Base-by-base conservation (phyloP, 2,329 filamentous ascomycete species). In the Penicillium corylophilum region DNA sequence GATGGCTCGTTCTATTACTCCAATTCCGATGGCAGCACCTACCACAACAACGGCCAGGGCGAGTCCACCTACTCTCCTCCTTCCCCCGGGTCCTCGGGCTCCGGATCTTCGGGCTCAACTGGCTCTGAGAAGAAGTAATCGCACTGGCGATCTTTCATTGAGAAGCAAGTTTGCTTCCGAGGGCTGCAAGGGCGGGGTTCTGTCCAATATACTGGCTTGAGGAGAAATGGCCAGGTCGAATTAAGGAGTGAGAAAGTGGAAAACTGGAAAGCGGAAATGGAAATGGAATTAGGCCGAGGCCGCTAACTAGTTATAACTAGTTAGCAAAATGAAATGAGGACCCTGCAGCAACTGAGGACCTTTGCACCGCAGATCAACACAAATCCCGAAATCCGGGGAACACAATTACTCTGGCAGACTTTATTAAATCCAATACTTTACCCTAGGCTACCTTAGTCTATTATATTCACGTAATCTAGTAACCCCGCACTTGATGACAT, bases 1-100 rank as follows among this genome's bases (percentile, higher is more conserved):
- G 18, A 56, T 48, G 54, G 47, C 22, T 56, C 51, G 5, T 58
- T 56, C 46, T 51, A 56, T 40, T 58, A 58, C 29, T 53, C 53
- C 15, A 58, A 56, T 50, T 13, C 53, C 1, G 29, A 58, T 22
- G 53, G 50, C 5, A 54, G 48, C 33, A 58, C 13, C 10, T 51
- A 56, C 45, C 49, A 55, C 50, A 56, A 51, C 48, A 36, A 31
- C 23, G 46, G 50, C 23, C 36, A 53, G 4, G 53, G 55, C 1
- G 2, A 35, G 13, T 10, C 46, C n/a, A 16, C 7, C 5, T 51
- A 56, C 44, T 39, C 28, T 7, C 44, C 47, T 2, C 40, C 51
- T 12, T 5, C 28, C 35, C 9, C 16, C 4, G 35, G 16, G 7
- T 22, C 35, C 5, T n/a, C 12, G 10, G 33, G 33, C 33, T 38